phyloP scores from a whole-genome alignment of 306 rosid species.

The Cicer yamashitae region DNA sequence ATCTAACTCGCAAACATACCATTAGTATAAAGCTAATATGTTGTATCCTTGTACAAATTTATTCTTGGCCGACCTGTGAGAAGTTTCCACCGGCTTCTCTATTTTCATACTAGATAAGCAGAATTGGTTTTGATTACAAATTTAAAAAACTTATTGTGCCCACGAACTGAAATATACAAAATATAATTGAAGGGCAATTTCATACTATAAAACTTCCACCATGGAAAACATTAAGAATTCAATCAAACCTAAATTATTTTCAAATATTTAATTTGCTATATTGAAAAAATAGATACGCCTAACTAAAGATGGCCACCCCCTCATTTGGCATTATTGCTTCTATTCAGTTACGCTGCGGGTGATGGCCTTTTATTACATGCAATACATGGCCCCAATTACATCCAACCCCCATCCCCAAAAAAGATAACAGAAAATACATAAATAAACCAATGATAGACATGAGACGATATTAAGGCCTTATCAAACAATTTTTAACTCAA shows the following conservation, averaged over 20 bases:
- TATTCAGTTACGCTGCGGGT: neutral
- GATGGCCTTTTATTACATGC: conserved; percentile 29
- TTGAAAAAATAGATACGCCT: conserved; percentile 9
- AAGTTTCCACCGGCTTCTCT: neutral
- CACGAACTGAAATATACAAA: too few relatives aligned
- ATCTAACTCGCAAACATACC: too few relatives aligned
- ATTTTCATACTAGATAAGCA: neutral
- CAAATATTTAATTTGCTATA: conserved; percentile 1
- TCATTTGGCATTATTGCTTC: conserved; percentile 22
- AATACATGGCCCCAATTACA: conserved; percentile 34
- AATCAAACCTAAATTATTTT: too few relatives aligned
- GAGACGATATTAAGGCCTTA: conserved; percentile 8
- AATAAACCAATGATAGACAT: conserved; percentile 19
- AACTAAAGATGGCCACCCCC: neutral
- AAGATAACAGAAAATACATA: conserved; percentile 13
- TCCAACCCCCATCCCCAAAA: conserved; percentile 14
- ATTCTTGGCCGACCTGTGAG: neutral
- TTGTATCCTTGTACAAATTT: neutral
- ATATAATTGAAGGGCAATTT: too few relatives aligned
- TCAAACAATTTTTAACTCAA: conserved; percentile 74
- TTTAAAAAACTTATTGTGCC: too few relatives aligned
- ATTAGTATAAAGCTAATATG: too few relatives aligned
- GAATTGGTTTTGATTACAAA: neutral
- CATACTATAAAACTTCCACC: too few relatives aligned
- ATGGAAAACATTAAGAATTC: too few relatives aligned